Percentiles rank a stretch among this genome's conserved stretches.
Conservation (phyloP, 2,329 filamentous ascomycete genomes). For the Colletotrichum sp. region DNA sequence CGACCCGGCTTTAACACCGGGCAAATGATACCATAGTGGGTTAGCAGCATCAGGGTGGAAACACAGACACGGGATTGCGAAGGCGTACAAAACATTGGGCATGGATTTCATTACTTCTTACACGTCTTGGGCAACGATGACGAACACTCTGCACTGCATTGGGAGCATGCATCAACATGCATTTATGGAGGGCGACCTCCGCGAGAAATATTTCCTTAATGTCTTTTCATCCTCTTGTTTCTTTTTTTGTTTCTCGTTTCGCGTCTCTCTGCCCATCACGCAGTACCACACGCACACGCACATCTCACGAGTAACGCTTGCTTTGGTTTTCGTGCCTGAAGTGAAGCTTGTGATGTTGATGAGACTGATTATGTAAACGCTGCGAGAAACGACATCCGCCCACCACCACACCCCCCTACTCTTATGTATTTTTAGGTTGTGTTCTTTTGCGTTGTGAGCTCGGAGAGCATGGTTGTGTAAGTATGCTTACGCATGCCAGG, state of each 20-base stretch:
- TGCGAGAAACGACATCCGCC: neutral
- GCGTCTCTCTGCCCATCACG: neutral
- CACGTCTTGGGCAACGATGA: constrained; percentile 2
- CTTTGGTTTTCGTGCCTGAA: neutral
- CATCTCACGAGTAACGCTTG: constrained; percentile 12
- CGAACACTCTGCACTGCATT: constrained; percentile 14
- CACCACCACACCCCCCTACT: neutral
- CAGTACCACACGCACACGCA: neutral
- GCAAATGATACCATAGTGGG: constrained; percentile 16
- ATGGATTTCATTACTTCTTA: neutral
- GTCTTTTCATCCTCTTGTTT: neutral
- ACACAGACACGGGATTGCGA: neutral
- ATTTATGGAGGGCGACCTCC: neutral
- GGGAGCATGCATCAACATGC: neutral
- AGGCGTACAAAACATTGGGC: constrained; percentile 20
- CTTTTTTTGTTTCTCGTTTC: neutral
- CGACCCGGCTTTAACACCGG: constrained; percentile 15
- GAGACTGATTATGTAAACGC: neutral
- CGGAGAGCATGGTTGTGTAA: neutral
- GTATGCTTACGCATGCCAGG: neutral
- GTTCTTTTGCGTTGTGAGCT: neutral
- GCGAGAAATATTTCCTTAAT: neutral
- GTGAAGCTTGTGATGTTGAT: neutral
- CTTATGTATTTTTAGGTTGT: neutral
- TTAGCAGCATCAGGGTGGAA: constrained; percentile 9